Conservation (phyloP, 352 stramenopile genomes). For the Phytophthora lateralis region DNA sequence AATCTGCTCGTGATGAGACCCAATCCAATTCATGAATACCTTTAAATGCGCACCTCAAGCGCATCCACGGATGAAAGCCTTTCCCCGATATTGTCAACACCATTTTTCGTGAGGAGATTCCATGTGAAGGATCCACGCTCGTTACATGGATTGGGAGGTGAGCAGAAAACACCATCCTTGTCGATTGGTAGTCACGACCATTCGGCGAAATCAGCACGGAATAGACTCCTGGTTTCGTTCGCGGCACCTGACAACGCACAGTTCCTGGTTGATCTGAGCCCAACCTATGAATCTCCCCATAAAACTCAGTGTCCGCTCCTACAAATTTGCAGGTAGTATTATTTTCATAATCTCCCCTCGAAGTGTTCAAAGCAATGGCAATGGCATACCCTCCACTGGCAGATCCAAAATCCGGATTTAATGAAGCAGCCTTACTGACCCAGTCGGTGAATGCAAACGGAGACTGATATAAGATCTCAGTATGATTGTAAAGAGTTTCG, state of each 20-base stretch:
- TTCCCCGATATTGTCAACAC: slow-evolving; percentile 32
- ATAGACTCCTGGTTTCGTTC: slow-evolving; percentile 33
- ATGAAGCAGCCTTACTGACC: slow-evolving; percentile 6
- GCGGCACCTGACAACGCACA: slow-evolving; percentile 31
- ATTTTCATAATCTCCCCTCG: slow-evolving; percentile 16
- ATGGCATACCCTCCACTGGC: slow-evolving; percentile 30
- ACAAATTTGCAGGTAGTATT: slow-evolving; percentile 33
- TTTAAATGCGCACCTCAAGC: slow-evolving; percentile 42
- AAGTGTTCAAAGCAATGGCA: slow-evolving; percentile 19
- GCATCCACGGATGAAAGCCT: slow-evolving; percentile 52
- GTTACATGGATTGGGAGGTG: slow-evolving; percentile 32
- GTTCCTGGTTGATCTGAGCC: background rate
- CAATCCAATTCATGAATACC: slow-evolving; percentile 9
- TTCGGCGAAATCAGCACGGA: slow-evolving; percentile 44
- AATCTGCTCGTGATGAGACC: slow-evolving; percentile 20
- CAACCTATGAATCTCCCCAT: slow-evolving; percentile 1
- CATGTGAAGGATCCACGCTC: slow-evolving; percentile 26
- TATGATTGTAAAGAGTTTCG: slow-evolving; percentile 14
- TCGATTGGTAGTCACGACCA: slow-evolving; percentile 36
- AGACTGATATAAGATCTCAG: slow-evolving; percentile 29
- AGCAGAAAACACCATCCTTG: slow-evolving; percentile 24
- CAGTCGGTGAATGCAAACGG: slow-evolving; percentile 24
- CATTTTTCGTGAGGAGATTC: slow-evolving; percentile 17
- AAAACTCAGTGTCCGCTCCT: slow-evolving; percentile 5
- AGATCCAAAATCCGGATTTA: slow-evolving; percentile 38